phyloP scores from a whole-genome alignment of 352 stramenopile species.

The Globisporangium iwayamae region DNA sequence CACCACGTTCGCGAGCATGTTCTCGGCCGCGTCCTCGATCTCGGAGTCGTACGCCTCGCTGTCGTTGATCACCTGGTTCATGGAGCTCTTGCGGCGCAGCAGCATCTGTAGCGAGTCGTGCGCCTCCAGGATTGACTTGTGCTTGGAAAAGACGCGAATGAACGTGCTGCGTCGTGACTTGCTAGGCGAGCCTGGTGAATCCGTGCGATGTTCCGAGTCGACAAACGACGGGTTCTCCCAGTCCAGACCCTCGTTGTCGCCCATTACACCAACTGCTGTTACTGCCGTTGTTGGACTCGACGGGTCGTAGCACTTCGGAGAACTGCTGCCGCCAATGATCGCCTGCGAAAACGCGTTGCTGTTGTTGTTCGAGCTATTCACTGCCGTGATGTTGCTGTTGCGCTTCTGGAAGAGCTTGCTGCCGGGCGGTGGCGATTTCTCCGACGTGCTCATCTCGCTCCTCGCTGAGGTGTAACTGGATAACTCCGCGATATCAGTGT shows the following conservation, averaged over 20 bases:
- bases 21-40: neutral
- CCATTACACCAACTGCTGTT: neutral
- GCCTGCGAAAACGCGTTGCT: constrained; percentile 6
- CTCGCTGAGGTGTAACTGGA: constrained; percentile 11
- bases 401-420: constrained; percentile 12
- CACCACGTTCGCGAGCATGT: neutral
- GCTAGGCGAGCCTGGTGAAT: neutral
- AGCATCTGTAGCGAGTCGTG: constrained; percentile 40
- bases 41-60: constrained; percentile 5
- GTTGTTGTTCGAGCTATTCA: neutral
- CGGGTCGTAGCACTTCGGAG: neutral
- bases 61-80: neutral
- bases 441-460: neutral
- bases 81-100: constrained; percentile 18
- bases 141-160: constrained; percentile 17
- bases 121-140: constrained; percentile 26
- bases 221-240: constrained; percentile 1
- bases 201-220: neutral
- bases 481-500: neutral
- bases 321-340: neutral
- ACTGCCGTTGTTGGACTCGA: neutral
- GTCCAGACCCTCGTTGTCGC: neutral
- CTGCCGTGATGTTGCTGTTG: constrained; percentile 15
- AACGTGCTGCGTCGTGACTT: neutral
- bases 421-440: neutral